Base-by-base conservation (phyloP, 805 yeast species). In the Wilhelminamyces savonicus region DNA sequence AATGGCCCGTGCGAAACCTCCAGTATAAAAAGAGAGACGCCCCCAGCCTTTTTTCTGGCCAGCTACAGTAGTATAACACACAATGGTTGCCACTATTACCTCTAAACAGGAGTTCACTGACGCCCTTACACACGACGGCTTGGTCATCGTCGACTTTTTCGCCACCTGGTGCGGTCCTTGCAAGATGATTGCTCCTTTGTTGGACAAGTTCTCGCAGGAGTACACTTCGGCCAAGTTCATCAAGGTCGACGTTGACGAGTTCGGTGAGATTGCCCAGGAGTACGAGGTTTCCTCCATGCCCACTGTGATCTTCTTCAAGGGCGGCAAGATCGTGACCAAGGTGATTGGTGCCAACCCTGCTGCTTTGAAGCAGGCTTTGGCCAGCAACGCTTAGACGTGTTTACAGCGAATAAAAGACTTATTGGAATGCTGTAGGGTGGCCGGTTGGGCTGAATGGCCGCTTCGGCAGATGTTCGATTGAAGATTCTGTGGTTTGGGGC, bases 121-220 rank as follows among this genome's bases (percentile, higher is more conserved):
- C 36, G 81, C 78, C 43, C 72, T 81, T 51, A 46, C 60, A 35
- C 69, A 68, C 50, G 74, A 74, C 44, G 83, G 82, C 48, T 70
- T 86, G 53, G 88, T 86, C 46, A 88, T 92, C 46, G 85, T 92
- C 46, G 97, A 92, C 69, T 92, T 90, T 70, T 88, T 76, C 55
- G 97, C 97, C 49, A 78, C 88, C 39, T 92, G 97, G 97, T 90
- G 98, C 65, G 97, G 97, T 47, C 97, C 98, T 39, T 90, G 98
- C 73, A 92, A 90, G 74, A 84, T 84, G 78, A 82, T 92, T 63
- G 88, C 96, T 32, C 98, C 98, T 48, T 67, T 85, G 66, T 66
- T 90, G 47, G 95, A 88, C 54, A 81, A 82, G 59, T 80, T 88
- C 52, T 67, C 87, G 24, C 58, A 61, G 27, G 75, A 78, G 58